Conservation (phyloP, 441 rosid species). For the Populus hybrid region DNA sequence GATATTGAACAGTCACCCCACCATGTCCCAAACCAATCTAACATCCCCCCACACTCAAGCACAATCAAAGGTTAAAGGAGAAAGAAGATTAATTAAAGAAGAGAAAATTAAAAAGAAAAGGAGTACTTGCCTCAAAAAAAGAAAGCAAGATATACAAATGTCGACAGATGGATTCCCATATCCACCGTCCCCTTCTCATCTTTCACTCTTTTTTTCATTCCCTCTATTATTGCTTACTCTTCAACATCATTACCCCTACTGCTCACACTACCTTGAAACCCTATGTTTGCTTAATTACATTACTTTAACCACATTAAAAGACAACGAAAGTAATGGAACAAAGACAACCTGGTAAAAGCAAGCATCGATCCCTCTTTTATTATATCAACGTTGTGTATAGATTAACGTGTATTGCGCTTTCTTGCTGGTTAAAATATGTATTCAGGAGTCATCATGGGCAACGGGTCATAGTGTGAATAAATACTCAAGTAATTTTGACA, state of each 20-base stretch:
- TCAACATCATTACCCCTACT: neutral
- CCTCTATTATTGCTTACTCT: constrained; percentile 14
- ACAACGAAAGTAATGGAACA: neutral
- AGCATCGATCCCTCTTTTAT: neutral
- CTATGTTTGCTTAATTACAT: neutral
- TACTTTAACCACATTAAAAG: constrained; percentile 12
- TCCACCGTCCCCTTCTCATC: constrained; percentile 6
- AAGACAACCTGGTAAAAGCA: neutral
- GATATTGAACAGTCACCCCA: constrained; percentile 19
- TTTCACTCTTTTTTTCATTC: constrained; percentile 16
- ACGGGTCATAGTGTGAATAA: neutral
- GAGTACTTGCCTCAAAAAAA: constrained; percentile 15
- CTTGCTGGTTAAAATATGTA: neutral
- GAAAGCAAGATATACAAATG: constrained; percentile 16
- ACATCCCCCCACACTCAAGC: constrained; percentile 13
- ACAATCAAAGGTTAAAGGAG: constrained; percentile 12
- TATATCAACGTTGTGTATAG: neutral
- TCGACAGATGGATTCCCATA: constrained; percentile 24
- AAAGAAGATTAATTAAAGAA: neutral
- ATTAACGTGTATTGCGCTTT: neutral
- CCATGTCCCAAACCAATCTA: constrained; percentile 17
- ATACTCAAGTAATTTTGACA: neutral
- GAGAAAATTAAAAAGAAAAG: neutral
- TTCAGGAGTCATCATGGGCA: neutral
- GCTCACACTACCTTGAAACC: neutral